Evolutionary conservation across 371 early-diverging fungal species (phyloP).

Genomic region (Mortierella sp.): DNA sequence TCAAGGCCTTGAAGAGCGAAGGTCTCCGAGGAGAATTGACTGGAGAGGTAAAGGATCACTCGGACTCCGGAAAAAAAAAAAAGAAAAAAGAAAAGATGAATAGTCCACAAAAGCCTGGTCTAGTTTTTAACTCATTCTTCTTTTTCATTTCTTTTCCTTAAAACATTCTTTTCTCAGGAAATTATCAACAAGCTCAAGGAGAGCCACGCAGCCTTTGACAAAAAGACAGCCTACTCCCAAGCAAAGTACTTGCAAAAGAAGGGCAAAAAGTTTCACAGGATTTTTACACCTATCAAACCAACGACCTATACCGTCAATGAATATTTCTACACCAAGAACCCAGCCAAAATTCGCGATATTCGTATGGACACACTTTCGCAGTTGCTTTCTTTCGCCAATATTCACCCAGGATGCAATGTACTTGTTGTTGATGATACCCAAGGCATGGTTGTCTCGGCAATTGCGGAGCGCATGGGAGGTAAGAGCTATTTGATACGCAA

Average conservation of each 20-base stretch:
- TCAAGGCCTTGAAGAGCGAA: slow-evolving; percentile 82
- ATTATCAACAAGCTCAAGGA: slow-evolving; percentile 83
- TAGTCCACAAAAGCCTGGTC: slow-evolving; percentile 14
- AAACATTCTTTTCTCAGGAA: slow-evolving; percentile 53
- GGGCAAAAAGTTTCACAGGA: slow-evolving; percentile 91
- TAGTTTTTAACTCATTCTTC: background rate
- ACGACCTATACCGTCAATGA: slow-evolving; percentile 82
- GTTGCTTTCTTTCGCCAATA: slow-evolving; percentile 83
- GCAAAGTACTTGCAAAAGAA: slow-evolving; percentile 96
- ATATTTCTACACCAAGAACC: slow-evolving; percentile 82
- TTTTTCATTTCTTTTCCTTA: background rate
- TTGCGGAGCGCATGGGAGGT: slow-evolving; percentile 89
- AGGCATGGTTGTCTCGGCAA: slow-evolving; percentile 82
- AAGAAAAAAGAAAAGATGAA: background rate
- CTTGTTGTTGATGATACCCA: slow-evolving; percentile 92
- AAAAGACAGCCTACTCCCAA: slow-evolving; percentile 96
- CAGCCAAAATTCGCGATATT: slow-evolving; percentile 86
- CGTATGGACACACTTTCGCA: slow-evolving; percentile 95
- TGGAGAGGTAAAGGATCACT: slow-evolving; percentile 59
- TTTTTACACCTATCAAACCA: slow-evolving; percentile 85
- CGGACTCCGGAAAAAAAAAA: background rate
- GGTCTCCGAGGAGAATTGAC: slow-evolving; percentile 75
- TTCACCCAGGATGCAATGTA: slow-evolving; percentile 73
- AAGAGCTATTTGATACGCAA: background rate
- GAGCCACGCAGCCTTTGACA: slow-evolving; percentile 86